Conservation (phyloP, 108 stramenopile genomes). For the Thalassiosira profunda region DNA sequence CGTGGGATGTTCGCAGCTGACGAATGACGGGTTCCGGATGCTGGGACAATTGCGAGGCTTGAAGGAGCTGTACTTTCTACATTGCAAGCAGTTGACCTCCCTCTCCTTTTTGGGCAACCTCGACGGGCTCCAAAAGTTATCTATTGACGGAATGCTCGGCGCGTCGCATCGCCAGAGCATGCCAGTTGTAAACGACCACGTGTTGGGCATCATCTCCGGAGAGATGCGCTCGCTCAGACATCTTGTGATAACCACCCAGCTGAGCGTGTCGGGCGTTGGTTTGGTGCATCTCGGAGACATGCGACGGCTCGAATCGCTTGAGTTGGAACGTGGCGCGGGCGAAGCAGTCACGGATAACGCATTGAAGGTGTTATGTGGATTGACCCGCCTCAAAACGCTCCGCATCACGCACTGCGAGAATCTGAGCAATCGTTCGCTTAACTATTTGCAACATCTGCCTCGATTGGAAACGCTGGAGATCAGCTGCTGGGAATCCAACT, state of each 20-base stretch:
- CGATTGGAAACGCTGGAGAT: constrained; percentile 60
- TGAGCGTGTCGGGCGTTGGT: constrained; percentile 34
- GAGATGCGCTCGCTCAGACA: constrained; percentile 25
- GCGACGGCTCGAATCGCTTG: constrained; percentile 35
- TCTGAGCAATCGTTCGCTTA: constrained; percentile 33
- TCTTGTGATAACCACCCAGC: constrained; percentile 33
- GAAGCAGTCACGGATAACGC: constrained; percentile 38
- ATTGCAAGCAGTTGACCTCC: constrained; percentile 39
- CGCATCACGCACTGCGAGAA: constrained; percentile 37
- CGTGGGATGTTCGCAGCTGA: constrained; percentile 36
- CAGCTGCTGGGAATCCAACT: constrained; percentile 75
- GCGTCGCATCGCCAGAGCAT: constrained; percentile 15
- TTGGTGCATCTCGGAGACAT: constrained; percentile 30
- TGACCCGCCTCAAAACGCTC: constrained; percentile 25
- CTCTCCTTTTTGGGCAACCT: constrained; percentile 28
- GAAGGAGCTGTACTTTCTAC: constrained; percentile 44
- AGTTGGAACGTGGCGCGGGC: constrained; percentile 44
- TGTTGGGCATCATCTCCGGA: constrained; percentile 20
- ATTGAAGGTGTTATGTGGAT: constrained; percentile 37
- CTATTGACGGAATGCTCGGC: constrained; percentile 46
- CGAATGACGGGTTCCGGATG: constrained; percentile 15
- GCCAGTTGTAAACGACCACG: constrained; percentile 32
- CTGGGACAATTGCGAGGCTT: constrained; percentile 26
- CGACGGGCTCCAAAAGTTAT: constrained; percentile 14
- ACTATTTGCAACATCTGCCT: constrained; percentile 36